Evolutionary conservation across 305 asterid genomes (phyloP), one percentile per base, ranked within the genome.

Genomic region (Fraxinus xanthoxyloides): DNA sequence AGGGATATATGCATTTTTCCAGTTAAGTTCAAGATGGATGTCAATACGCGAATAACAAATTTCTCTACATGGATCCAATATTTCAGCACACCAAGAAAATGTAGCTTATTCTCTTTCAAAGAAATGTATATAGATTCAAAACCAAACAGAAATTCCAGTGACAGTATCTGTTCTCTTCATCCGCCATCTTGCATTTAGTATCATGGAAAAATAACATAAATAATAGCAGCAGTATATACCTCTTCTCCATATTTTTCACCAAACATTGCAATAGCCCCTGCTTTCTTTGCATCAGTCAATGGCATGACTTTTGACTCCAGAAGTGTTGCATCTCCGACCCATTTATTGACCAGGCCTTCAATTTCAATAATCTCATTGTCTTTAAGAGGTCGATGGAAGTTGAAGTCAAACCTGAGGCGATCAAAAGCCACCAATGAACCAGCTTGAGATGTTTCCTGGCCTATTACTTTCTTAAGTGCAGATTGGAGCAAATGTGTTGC

Each of bases 251-350:
- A 95, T 85, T 95, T 94, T 90, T 95, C 99, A 75, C 99, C 99
- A 88, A 95, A 94, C 99, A 95, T 95, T 0, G 98, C 97, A 79
- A 93, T 90, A 59, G 99, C 99, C 67, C 99, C 99, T 38, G 98
- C 97, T 26, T 88, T 88, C 90, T 95, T 95, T 75, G 99, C 99
- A 35, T 95, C 95, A 28, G 89, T 67, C 85, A 94, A 75, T 2
- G 93, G 87, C 98, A 95, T 92, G 75, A 92, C 97, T 85, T 87
- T 91, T 23, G 97, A 92, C 87, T 90, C 89, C 19, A 95, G 92
- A 82, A 90, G 86, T 1, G 92, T 88, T n/a, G 93, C 93, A 86
- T 94, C 97, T 65, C 93, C 98, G 78, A 94, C 88, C 98, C 98
- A 95, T 80, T 86, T 87, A 87, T 95, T 95, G 76, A 95, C 84